These are phyloP conservation scores for Tubosaeta sp. DNA, from an alignment of 768 basidiomycete species.

Conservation along the genomic window DNA sequence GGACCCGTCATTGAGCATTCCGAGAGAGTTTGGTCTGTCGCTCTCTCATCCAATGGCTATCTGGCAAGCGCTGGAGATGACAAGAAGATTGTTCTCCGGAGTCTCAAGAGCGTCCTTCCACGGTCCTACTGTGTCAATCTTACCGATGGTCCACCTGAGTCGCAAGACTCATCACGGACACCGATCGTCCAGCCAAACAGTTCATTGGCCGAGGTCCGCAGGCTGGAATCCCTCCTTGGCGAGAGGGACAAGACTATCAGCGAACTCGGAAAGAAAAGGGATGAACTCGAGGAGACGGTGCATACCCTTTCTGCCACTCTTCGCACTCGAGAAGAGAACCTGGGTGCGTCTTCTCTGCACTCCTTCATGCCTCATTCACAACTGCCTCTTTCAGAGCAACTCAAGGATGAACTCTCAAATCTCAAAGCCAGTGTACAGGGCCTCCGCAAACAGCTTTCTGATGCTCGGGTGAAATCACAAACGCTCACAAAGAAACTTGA, in stretches of 20 bases:
- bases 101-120: constrained; percentile 3
- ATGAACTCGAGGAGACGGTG: constrained; percentile 1
- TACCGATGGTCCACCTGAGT: background rate
- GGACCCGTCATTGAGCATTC: background rate
- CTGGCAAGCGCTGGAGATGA: constrained; percentile 4
- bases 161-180: background rate
- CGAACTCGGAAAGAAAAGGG: background rate
- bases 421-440: background rate
- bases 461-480: background rate
- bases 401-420: background rate
- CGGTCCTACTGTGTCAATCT: background rate
- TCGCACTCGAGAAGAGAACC: background rate
- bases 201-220: background rate
- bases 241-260: background rate
- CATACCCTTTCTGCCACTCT: background rate
- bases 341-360: background rate
- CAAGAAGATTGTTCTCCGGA: constrained; percentile 1
- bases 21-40: constrained; percentile 2
- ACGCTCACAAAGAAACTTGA: background rate
- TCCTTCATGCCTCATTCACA: background rate
- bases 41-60: background rate
- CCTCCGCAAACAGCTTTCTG: constrained; percentile 1
- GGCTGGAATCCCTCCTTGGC: background rate
- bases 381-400: background rate
- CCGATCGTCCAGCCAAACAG: background rate